Evolutionary conservation across 2,329 filamentous ascomycete species (phyloP), one percentile per base, ranked within the genome.

Genomic region (Endoconidiophora laricicola): DNA sequence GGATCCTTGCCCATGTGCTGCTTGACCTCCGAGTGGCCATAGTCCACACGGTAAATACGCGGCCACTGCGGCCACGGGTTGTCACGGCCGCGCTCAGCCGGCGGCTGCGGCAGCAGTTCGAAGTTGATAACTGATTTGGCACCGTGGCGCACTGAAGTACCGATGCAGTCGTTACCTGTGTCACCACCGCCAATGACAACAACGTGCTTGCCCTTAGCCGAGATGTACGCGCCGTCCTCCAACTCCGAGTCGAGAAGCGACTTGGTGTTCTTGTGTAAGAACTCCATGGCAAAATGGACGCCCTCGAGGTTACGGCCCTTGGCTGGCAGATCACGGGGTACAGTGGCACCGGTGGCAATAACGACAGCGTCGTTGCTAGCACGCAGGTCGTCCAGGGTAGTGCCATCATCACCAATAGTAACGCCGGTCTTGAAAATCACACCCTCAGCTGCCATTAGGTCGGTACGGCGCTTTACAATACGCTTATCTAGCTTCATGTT

Each of bases 401-500:
- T 73, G 46, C 83, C 78, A 56, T 91, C 81, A 14, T 50, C 44
- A 43, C 88, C 90, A 58, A 96, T 75, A 36, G 79, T 69, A 50
- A 86, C 78, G 54, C 81, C 78, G 29, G 84, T 83, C 66, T 85
- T 79, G 69, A 94, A 94, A 47, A 74, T 73, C 61, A 95, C 69
- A 45, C 90, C 90, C 67, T 95, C 90, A 3, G 80, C 76, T 49
- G 83, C 85, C 85, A 95, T 90, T 66, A 96, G 87, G 66, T 95
- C 86, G 45, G 91, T 87, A 64, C 90, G 84, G 48, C 90, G 84
- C 73, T 95, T 90, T 54, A 96, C 90, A 56, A 95, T 81, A 62
- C 86, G 86, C 76, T 96, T 96, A 71, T 96, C 90, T 40, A 96
- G 83, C 73, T 96, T 96, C 90, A 96, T 96, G 73, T 96, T 96